Conservation (phyloP, 805 yeast species). For the Hanseniaspora valbyensis region DNA sequence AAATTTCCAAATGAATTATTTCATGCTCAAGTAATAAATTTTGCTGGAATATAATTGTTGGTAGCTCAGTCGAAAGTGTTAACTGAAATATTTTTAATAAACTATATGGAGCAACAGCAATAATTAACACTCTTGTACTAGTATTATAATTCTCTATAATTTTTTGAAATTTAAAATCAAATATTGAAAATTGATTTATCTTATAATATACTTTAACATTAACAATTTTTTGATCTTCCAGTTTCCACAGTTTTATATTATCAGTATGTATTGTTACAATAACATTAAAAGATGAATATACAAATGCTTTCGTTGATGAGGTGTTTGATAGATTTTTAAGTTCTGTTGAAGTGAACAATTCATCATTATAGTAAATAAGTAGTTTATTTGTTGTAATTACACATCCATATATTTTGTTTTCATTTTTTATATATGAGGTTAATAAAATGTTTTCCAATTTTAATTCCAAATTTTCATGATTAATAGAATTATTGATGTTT, state of each 20-base stretch:
- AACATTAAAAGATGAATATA: not conserved
- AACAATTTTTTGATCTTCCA: not conserved
- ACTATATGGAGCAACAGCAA: not conserved
- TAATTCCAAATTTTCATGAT: not conserved
- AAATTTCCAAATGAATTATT: slow-evolving; percentile 5
- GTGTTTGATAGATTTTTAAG: not conserved
- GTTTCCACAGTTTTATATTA: slow-evolving; percentile 1
- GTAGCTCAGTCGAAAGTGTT: not conserved
- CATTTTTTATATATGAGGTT: not conserved
- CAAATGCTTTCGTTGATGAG: not conserved
- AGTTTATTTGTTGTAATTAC: not conserved
- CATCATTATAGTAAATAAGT: not conserved
- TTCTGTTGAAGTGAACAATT: not conserved
- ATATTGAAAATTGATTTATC: not conserved
- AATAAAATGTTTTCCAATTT: not conserved
- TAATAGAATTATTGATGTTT: not conserved
- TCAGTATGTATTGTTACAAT: not conserved
- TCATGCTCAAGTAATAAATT: not conserved
- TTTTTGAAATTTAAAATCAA: slow-evolving; percentile 3
- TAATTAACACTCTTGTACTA: not conserved
- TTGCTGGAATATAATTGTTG: slow-evolving; percentile 5
- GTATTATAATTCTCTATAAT: not conserved
- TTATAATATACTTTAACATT: not conserved
- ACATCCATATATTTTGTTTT: not conserved
- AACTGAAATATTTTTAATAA: not conserved